Evolutionary conservation across 1,139 yeast genomes (phyloP).

Genomic region (Debaryomyces fabryi): DNA sequence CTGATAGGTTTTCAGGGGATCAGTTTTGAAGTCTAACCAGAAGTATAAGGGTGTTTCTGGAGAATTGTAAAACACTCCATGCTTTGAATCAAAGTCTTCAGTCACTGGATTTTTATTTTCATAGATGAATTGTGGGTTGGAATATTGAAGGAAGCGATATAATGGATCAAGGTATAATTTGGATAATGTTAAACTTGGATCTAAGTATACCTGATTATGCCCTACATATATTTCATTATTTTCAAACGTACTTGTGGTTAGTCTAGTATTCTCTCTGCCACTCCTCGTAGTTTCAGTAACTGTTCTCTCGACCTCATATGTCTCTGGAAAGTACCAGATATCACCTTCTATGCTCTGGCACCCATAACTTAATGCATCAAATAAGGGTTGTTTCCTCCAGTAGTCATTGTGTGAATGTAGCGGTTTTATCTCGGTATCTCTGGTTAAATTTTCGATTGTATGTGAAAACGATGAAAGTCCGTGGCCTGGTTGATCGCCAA

Average conservation of each 20-base stretch:
- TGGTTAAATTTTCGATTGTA: conserved; percentile 41
- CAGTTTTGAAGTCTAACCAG: conserved; percentile 49
- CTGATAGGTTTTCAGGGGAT: conserved; percentile 35
- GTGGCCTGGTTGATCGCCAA: background rate
- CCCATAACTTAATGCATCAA: conserved; percentile 63
- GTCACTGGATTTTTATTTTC: conserved; percentile 17
- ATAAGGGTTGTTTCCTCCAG: conserved; percentile 64
- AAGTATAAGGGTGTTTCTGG: conserved; percentile 44
- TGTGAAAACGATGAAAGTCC: conserved; percentile 8
- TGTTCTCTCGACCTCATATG: conserved; percentile 28
- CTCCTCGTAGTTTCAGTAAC: conserved; percentile 22
- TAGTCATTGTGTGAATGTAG: conserved; percentile 80
- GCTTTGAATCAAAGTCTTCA: conserved; percentile 20
- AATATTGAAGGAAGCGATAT: conserved; percentile 46
- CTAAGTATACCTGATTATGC: conserved; percentile 55
- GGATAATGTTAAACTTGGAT: conserved; percentile 47
- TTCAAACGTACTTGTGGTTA: conserved; percentile 26
- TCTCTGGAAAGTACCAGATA: conserved; percentile 55
- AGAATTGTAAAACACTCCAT: conserved; percentile 41
- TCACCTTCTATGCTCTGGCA: conserved; percentile 71
- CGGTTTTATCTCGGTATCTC: conserved; percentile 52
- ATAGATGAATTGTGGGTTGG: conserved; percentile 35
- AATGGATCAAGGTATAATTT: conserved; percentile 59
- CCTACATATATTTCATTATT: conserved; percentile 61
- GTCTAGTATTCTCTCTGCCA: conserved; percentile 15